Conservation (phyloP, 2,329 filamentous ascomycete genomes). For the Epichloe amarillans region DNA sequence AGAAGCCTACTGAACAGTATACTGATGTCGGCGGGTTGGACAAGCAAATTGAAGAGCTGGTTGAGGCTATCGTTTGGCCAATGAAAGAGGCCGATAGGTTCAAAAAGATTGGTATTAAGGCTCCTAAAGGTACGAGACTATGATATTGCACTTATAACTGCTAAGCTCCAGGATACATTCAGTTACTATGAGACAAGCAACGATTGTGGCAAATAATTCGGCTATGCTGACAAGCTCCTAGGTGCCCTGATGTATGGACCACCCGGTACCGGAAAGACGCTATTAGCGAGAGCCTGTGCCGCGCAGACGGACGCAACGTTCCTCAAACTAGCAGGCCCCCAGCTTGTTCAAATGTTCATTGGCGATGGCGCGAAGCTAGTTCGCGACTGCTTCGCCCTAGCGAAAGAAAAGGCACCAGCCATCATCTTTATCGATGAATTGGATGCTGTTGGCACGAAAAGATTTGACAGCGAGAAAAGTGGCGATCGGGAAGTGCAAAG, state of each 20-base stretch:
- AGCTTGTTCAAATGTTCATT: slow-evolving; percentile 99
- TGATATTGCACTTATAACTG: background rate
- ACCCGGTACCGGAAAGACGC: slow-evolving; percentile 79
- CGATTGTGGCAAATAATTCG: background rate
- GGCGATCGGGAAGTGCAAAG: slow-evolving; percentile 96
- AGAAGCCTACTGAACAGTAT: slow-evolving; percentile 99
- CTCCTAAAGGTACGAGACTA: slow-evolving; percentile 72
- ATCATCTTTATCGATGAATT: slow-evolving; percentile 99
- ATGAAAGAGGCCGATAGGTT: slow-evolving; percentile 99
- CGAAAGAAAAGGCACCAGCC: slow-evolving; percentile 95
- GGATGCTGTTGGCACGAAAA: slow-evolving; percentile 96
- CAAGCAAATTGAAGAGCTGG: slow-evolving; percentile 97
- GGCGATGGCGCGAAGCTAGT: slow-evolving; percentile 97
- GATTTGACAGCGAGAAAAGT: slow-evolving; percentile 96
- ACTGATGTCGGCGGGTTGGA: slow-evolving; percentile 93
- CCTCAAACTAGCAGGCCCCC: slow-evolving; percentile 92
- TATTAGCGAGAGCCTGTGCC: slow-evolving; percentile 87
- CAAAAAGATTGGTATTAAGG: slow-evolving; percentile 99
- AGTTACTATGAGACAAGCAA: background rate
- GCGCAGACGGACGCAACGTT: slow-evolving; percentile 98
- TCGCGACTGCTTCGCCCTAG: slow-evolving; percentile 90
- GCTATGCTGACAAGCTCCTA: slow-evolving; percentile 36
- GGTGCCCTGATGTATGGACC: slow-evolving; percentile 97
- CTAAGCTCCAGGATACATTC: background rate
- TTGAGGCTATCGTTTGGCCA: slow-evolving; percentile 97